Evolutionary conservation across 768 basidiomycete genomes (phyloP).

Genomic region (Myochromella boudieri): DNA sequence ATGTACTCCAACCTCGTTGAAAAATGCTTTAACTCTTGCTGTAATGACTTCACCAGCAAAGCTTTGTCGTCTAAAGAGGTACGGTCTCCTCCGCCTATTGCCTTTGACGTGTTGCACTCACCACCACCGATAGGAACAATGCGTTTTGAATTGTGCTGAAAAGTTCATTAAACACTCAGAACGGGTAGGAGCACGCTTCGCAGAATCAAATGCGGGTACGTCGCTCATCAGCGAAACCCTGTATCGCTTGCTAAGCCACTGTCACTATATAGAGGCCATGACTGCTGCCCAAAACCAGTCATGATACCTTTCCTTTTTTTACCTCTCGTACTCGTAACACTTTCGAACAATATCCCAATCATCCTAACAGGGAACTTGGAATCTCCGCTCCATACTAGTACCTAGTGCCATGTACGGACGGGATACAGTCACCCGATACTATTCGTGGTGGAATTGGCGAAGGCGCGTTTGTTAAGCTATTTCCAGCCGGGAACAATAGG

Average conservation of each 20-base stretch:
- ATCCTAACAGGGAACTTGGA: constrained; percentile 11
- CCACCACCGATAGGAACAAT: constrained; percentile 62
- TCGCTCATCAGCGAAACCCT: constrained; percentile 6
- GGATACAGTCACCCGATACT: no score
- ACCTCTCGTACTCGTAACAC: constrained; percentile 4
- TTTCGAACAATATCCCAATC: constrained; percentile 5
- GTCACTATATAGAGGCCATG: constrained; percentile 17
- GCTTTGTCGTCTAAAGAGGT: constrained; percentile 93
- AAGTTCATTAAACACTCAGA: constrained; percentile 98
- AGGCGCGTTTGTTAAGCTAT: no score
- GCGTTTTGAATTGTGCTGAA: constrained; percentile 92
- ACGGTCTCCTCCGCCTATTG: not conserved
- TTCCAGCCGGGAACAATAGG: no score
- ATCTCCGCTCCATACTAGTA: no score
- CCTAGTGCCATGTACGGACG: no score
- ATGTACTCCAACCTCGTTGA: constrained; percentile 95
- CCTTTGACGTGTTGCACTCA: constrained; percentile 1
- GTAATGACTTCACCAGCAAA: constrained; percentile 96
- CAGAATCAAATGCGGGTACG: constrained; percentile 89
- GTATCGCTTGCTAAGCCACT: not conserved
- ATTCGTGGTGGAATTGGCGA: no score
- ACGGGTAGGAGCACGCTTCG: constrained; percentile 87
- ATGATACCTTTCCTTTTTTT: constrained; percentile 19
- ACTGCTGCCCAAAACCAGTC: constrained; percentile 36
- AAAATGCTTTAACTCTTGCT: constrained; percentile 93